A percentile compares a stretch with the other conserved stretches of the same genome.
Conservation (phyloP, 257 asterid genomes). For the Nicotiana obtusifolia region DNA sequence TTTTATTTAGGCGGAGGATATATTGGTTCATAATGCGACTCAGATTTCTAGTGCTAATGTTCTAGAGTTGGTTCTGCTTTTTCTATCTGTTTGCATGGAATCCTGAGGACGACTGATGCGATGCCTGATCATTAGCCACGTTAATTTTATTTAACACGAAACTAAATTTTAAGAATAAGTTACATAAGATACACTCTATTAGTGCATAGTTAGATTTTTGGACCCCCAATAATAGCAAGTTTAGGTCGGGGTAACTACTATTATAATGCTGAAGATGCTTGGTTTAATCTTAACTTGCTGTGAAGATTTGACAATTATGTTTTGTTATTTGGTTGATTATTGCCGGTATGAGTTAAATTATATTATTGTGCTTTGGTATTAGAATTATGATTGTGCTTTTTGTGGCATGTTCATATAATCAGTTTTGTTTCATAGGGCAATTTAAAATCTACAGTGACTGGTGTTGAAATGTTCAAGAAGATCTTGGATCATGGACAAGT, state of each 20-base stretch:
- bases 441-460: constrained; percentile 82
- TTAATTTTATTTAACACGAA: neutral
- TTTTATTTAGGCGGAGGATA: neutral
- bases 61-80: neutral
- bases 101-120: neutral
- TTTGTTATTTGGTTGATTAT: neutral
- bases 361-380: neutral
- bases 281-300: neutral
- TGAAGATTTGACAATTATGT: neutral
- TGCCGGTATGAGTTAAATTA: neutral
- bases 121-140: neutral
- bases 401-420: constrained; percentile 6
- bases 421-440: constrained; percentile 46
- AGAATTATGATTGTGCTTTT: neutral
- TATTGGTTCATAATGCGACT: neutral
- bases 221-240: neutral
- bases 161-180: no score
- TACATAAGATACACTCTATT: no score
- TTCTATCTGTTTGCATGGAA: neutral
- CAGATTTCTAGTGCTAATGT: neutral
- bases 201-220: neutral
- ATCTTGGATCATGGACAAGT: constrained; percentile 91
- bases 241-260: neutral
- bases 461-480: constrained; percentile 99
- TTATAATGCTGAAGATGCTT: neutral